Evolutionary conservation across 148 eudicot genomes (phyloP), one percentile per base, ranked within the genome.

Genomic region (Cornus controversa): DNA sequence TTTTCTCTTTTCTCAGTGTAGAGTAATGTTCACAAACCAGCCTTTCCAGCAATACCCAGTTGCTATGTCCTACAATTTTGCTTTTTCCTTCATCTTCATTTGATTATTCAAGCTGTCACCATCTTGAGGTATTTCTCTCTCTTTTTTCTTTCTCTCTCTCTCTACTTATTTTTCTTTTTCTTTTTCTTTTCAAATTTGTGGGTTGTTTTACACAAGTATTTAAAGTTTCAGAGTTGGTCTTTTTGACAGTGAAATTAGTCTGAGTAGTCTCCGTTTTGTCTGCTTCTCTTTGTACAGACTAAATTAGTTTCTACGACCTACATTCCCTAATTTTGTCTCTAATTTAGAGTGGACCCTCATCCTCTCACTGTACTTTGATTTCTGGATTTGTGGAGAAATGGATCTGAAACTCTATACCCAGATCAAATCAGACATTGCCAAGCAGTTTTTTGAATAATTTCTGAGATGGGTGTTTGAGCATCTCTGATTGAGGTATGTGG

Each of bases 261-360:
- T 26, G 31, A 24, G 58, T 24, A 25, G 73, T 47, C 67, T 72
- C 84, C 70, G 4, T 85, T 79, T 82, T 85, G 83, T 79, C 84
- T 78, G 53, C 42, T 86, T 80, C 75, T 36, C 42, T 75, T 5
- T 31, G 4, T 31, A 31, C 34, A 31, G n/a, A n/a, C 70, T 73
- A 69, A 80, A 42, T 70, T 50, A 28, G 34, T 80, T 82, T 78
- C 53, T 73, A 76, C 77, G 54, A 40, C 67, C 78, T 73, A 81
- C 84, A 86, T 84, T 84, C 87, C 74, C 75, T 72, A 79, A 73
- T 42, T 81, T 84, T 86, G 83, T 86, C 84, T 83, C 80, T 75
- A 69, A 77, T 80, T 69, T 64, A 72, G 26, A 62, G 71, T n/a
- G 73, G 72, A 75, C 77, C 76, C 77, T 76, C 60, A 40, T 69